Base-by-base conservation (phyloP, 2,329 filamentous ascomycete genomes). In the Trichoderma harzianum region DNA sequence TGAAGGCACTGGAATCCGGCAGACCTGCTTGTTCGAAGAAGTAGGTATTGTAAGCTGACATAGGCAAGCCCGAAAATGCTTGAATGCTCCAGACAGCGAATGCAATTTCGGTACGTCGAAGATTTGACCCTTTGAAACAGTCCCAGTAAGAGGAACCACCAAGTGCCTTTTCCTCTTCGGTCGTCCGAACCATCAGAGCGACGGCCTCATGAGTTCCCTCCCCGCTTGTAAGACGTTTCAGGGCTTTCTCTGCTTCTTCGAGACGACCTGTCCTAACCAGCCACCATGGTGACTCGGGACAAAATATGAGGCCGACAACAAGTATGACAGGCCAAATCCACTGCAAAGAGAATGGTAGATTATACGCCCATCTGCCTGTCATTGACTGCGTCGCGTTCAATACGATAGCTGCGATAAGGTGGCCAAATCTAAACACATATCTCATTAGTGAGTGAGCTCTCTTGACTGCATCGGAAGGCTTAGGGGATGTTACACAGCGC, bases 81-180 rank as follows among this genome's bases (percentile, higher is more conserved):
- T 53, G 47, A 24, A 21, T 24, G 21, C 47, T 53, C 18, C 21
- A 53, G 47, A 53, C 21, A 21, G 47, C 47, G 47, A 21, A 53
- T 53, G 39, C 39, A 10, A 53, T 53, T 53, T 21, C n/a, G 6
- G 86, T 87, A 24, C 87, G 81, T n/a, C 85, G 82, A 1, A 85
- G 77, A 47, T 86, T 81, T 5, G 79, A 76, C 16, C 81, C 81
- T 26, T 79, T 79, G 76, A 86, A 86, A 73, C 83, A 84, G 74
- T 85, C 82, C 39, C 39, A n/a, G 3, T 43, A 43, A n/a, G 39
- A 43, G 39, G 39, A 43, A n/a, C 39, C 39, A 43, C 39, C 16
- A 7, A 43, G 39, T 43, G 18, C 16, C 39, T 43, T 43, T n/a
- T 43, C 39, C 3, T 43, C 39, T 43, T 43, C 39, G 16, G 39